Evolutionary conservation across 495 filamentous ascomycete genomes (phyloP).

Genomic region (Hypoxylon subgilvum): DNA sequence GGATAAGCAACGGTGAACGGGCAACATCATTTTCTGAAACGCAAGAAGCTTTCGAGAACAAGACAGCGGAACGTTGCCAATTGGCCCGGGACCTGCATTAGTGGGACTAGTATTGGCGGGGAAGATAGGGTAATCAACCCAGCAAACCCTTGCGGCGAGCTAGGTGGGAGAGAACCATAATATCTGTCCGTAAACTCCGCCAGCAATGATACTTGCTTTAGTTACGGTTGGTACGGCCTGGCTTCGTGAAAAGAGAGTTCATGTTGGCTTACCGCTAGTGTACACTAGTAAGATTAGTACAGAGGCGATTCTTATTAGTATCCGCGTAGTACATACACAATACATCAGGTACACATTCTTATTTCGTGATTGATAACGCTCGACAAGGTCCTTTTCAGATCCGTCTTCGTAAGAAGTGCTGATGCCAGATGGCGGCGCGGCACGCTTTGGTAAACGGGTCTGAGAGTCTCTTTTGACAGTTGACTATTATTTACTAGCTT

Average conservation of each 20-base stretch:
- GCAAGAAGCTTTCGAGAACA: slow-evolving; percentile 37
- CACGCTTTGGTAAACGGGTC: slow-evolving; percentile 17
- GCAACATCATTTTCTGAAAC: slow-evolving; percentile 24
- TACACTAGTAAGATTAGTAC: slow-evolving; percentile 23
- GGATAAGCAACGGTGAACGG: slow-evolving; percentile 8
- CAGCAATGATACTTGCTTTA: slow-evolving; percentile 7
- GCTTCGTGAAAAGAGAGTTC: not conserved
- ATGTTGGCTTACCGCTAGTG: slow-evolving; percentile 15
- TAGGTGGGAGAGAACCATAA: not conserved
- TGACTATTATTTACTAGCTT: slow-evolving; percentile 16
- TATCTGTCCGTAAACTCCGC: slow-evolving; percentile 3
- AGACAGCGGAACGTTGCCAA: slow-evolving; percentile 36
- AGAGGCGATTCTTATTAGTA: slow-evolving; percentile 4
- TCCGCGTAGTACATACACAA: slow-evolving; percentile 34
- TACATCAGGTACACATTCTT: too few species aligned
- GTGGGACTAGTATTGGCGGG: slow-evolving; percentile 34
- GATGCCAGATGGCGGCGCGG: slow-evolving; percentile 16
- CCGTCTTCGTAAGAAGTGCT: slow-evolving; percentile 9
- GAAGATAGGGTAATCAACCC: slow-evolving; percentile 17
- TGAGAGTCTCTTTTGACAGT: slow-evolving; percentile 11
- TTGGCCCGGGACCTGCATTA: slow-evolving; percentile 39
- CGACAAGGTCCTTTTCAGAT: slow-evolving; percentile 22
- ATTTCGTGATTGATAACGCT: too few species aligned
- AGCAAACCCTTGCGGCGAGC: not conserved
- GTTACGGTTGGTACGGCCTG: slow-evolving; percentile 17